phyloP scores from a whole-genome alignment of 1,284 basidiomycete genomes.

The Papiliotrema flavescens region DNA sequence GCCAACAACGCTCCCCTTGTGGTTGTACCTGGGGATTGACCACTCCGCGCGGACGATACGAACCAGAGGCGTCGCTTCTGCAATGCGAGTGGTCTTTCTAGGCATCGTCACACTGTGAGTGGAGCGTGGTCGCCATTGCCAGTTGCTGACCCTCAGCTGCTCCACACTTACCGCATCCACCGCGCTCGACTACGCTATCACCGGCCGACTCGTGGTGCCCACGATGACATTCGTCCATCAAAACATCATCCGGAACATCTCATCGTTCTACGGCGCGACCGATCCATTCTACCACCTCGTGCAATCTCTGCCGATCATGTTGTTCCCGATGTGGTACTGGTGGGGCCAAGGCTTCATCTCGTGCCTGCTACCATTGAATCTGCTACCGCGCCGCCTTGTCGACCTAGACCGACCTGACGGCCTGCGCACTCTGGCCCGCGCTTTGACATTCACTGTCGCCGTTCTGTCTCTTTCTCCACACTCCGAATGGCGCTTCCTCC shows the following conservation, averaged over 20 bases:
- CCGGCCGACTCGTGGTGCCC: slow-evolving; percentile 38
- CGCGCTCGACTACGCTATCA: slow-evolving; percentile 37
- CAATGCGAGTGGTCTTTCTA: not conserved
- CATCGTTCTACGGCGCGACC: slow-evolving; percentile 89
- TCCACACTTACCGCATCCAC: slow-evolving; percentile 32
- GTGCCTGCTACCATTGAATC: slow-evolving; percentile 14
- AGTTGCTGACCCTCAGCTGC: slow-evolving; percentile 12
- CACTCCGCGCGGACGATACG: slow-evolving; percentile 2
- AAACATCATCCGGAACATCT: slow-evolving; percentile 79
- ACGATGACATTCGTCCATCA: slow-evolving; percentile 67
- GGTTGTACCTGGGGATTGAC: slow-evolving; percentile 63
- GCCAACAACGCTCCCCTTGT: slow-evolving; percentile 81
- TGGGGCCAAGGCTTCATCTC: slow-evolving; percentile 56
- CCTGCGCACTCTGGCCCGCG: slow-evolving; percentile 54
- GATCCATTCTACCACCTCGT: slow-evolving; percentile 84
- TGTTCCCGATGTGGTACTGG: slow-evolving; percentile 69
- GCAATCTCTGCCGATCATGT: slow-evolving; percentile 80
- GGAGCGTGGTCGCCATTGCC: not conserved
- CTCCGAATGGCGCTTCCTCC: slow-evolving; percentile 97
- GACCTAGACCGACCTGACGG: slow-evolving; percentile 34
- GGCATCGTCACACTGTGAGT: slow-evolving; percentile 20
- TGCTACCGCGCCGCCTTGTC: slow-evolving; percentile 45
- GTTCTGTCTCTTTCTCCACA: slow-evolving; percentile 77
- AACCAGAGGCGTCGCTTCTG: slow-evolving; percentile 1
- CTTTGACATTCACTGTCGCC: slow-evolving; percentile 62